phyloP scores from a whole-genome alignment of 345 rosid genomes.

The Ceriops tagal region DNA sequence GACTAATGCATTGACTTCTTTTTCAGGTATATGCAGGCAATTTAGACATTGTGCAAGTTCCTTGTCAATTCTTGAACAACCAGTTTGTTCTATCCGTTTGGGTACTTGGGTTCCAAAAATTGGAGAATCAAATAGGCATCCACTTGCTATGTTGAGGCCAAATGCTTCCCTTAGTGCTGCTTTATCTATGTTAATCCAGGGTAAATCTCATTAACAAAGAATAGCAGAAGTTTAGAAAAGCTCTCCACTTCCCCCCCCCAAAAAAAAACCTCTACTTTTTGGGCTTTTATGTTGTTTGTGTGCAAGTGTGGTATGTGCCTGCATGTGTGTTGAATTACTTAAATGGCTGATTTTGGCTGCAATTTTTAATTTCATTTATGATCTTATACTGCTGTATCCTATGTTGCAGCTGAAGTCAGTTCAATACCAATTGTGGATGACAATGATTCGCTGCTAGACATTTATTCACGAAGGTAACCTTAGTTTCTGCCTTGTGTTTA shows the following conservation, averaged over 20 bases:
- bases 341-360: too few species aligned
- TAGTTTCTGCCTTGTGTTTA: neutral
- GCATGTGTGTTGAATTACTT: too few species aligned
- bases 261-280: too few species aligned
- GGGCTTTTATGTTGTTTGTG: too few species aligned
- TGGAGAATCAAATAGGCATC: slow-evolving; percentile 65
- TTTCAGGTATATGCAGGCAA: slow-evolving; percentile 90
- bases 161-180: slow-evolving; percentile 73
- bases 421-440: slow-evolving; percentile 89
- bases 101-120: slow-evolving; percentile 95
- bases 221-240: neutral
- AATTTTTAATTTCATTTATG: neutral
- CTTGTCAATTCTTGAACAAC: slow-evolving; percentile 86
- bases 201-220: slow-evolving; percentile 25
- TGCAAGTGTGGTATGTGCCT: too few species aligned
- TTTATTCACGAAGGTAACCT: slow-evolving; percentile 73
- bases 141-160: slow-evolving; percentile 65
- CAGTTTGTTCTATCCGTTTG: slow-evolving; percentile 67
- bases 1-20: slow-evolving; percentile 25
- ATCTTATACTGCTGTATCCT: slow-evolving; percentile 13
- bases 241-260: too few species aligned
- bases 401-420: slow-evolving; percentile 76
- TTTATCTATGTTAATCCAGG: slow-evolving; percentile 65
- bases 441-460: slow-evolving; percentile 70
- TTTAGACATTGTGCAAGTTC: slow-evolving; percentile 83